Conservation (phyloP, 2,329 filamentous ascomycete species). For the Claviceps spartinae region DNA sequence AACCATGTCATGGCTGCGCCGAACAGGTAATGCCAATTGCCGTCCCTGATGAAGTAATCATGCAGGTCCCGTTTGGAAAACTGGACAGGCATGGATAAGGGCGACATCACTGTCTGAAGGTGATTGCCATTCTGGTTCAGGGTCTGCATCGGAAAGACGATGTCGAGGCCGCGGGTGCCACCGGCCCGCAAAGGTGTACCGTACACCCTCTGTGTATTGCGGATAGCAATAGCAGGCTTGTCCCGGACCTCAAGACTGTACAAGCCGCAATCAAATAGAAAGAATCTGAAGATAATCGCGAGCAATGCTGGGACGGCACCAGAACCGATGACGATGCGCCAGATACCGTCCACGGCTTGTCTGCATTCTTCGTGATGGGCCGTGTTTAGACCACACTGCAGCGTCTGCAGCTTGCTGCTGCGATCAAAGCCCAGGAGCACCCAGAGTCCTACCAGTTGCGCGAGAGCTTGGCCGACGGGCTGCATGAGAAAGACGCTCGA, state of each 20-base stretch:
- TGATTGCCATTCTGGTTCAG: conserved; percentile 12
- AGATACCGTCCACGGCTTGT: conserved; percentile 42
- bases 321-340: conserved; percentile 53
- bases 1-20: conserved; percentile 36
- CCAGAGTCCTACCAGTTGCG: conserved; percentile 46
- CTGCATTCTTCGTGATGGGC: conserved; percentile 32
- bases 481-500: conserved; percentile 58
- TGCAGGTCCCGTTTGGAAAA: conserved; percentile 35
- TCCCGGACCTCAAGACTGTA: conserved; percentile 53
- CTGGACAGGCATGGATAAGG: conserved; percentile 29
- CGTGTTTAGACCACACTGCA: conserved; percentile 34
- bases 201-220: conserved; percentile 47
- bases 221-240: conserved; percentile 43
- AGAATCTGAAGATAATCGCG: conserved; percentile 52
- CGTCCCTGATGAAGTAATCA: conserved; percentile 33
- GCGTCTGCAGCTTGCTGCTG: conserved; percentile 26
- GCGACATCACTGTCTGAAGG: conserved; percentile 19
- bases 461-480: conserved; percentile 51
- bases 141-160: conserved; percentile 11
- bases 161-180: conserved; percentile 3
- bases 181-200: conserved; percentile 19
- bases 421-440: conserved; percentile 33
- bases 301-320: conserved; percentile 50
- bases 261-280: conserved; percentile 51
- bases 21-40: conserved; percentile 23